phyloP scores from a whole-genome alignment of 2,329 filamentous ascomycete genomes.

The Neophaeococcomyces aloes region DNA sequence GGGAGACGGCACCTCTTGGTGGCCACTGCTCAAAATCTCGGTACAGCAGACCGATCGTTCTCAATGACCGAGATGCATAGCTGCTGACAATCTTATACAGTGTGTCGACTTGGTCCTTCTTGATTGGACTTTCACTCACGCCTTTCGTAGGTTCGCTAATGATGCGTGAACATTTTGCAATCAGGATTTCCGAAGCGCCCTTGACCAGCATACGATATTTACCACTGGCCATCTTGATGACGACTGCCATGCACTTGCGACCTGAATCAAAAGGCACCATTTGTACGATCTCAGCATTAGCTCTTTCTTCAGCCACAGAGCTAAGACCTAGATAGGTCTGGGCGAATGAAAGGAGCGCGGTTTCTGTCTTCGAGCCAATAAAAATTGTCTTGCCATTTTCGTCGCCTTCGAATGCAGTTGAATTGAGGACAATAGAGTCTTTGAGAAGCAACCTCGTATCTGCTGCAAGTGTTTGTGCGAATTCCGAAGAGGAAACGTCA shows the following conservation, averaged over 20 bases:
- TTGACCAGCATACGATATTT: constrained; percentile 49
- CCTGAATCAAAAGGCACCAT: constrained; percentile 51
- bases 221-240: constrained; percentile 46
- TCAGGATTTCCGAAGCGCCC: constrained; percentile 43
- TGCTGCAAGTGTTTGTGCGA: constrained; percentile 41
- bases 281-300: constrained; percentile 48
- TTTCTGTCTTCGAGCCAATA: constrained; percentile 69
- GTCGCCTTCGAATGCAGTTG: constrained; percentile 58
- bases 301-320: constrained; percentile 49
- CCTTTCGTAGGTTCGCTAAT: constrained; percentile 52
- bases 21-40: constrained; percentile 81
- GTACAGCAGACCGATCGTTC: constrained; percentile 76
- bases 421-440: constrained; percentile 58
- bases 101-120: constrained; percentile 45
- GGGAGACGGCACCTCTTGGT: constrained; percentile 49
- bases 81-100: constrained; percentile 60
- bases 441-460: constrained; percentile 48
- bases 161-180: constrained; percentile 40
- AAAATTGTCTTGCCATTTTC: constrained; percentile 51
- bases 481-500: constrained; percentile 44
- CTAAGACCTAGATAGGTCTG: constrained; percentile 56
- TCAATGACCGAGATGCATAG: constrained; percentile 69
- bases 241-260: constrained; percentile 60
- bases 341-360: constrained; percentile 60
- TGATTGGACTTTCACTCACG: constrained; percentile 43